phyloP scores from a whole-genome alignment of 1,284 basidiomycete genomes.

The Moesziomyces globuligerus region DNA sequence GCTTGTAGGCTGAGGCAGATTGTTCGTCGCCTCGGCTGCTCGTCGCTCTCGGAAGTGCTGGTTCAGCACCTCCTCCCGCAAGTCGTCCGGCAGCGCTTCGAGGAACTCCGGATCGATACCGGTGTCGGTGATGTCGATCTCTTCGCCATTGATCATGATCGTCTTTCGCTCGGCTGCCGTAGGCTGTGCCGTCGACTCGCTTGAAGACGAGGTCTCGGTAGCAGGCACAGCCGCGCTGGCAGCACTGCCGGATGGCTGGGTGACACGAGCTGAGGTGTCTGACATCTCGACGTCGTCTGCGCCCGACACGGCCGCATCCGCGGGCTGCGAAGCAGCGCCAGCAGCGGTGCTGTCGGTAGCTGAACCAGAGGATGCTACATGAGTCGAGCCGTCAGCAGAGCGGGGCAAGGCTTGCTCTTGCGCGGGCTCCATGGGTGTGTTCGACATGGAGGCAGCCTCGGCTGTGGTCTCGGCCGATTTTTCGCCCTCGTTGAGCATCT shows the following conservation, averaged over 20 bases:
- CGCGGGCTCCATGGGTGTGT: conserved; percentile 39
- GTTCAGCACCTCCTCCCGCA: conserved; percentile 97
- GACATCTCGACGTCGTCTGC: conserved; percentile 60
- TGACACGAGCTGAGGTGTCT: conserved; percentile 27
- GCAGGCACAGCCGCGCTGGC: no score
- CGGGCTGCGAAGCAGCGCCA: conserved; percentile 27
- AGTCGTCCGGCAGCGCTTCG: conserved; percentile 96
- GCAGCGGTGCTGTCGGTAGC: conserved; percentile 15
- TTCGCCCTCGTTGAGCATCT: conserved; percentile 37
- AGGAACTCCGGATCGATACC: conserved; percentile 98
- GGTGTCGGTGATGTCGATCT: conserved; percentile 98
- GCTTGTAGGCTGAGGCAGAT: conserved; percentile 74
- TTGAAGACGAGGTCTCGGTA: conserved; percentile 3
- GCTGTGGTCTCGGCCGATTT: conserved; percentile 2
- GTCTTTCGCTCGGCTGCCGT: conserved; percentile 36
- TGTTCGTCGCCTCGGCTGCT: conserved; percentile 71
- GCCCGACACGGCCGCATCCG: conserved; percentile 3
- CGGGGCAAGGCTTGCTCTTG: not conserved
- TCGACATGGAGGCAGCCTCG: conserved; percentile 47
- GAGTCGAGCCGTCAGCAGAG: not conserved
- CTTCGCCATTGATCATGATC: conserved; percentile 79
- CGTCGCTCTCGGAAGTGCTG: conserved; percentile 91
- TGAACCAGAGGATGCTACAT: not conserved
- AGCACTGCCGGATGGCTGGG: conserved; percentile 2
- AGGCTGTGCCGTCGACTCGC: conserved; percentile 8